Evolutionary conservation across 2,329 filamentous ascomycete genomes (phyloP).

Genomic region (Aspergillus glaucus): DNA sequence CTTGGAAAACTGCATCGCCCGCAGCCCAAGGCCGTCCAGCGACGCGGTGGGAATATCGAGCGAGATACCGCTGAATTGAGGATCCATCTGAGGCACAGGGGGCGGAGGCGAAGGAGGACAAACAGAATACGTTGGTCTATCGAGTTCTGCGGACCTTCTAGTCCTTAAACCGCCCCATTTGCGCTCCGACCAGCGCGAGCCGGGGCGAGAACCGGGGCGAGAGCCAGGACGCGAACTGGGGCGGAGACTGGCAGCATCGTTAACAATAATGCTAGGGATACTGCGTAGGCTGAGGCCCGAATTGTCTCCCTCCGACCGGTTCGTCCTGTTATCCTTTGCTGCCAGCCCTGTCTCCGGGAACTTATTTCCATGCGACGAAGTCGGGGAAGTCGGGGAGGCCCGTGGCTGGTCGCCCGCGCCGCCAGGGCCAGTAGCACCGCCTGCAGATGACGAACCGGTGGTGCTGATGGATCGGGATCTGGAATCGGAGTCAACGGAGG

Average conservation of each 20-base stretch:
- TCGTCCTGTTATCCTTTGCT: slow-evolving; percentile 10
- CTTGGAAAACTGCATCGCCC: slow-evolving; percentile 53
- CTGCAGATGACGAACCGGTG: slow-evolving; percentile 14
- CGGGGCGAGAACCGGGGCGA: slow-evolving; percentile 28
- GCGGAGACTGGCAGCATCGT: slow-evolving; percentile 24
- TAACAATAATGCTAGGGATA: slow-evolving; percentile 36
- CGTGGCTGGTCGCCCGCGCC: background rate
- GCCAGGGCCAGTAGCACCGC: background rate
- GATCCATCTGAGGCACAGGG: slow-evolving; percentile 27
- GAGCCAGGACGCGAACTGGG: slow-evolving; percentile 28
- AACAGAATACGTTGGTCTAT: slow-evolving; percentile 20
- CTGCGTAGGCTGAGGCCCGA: slow-evolving; percentile 23
- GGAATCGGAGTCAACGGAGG: slow-evolving; percentile 17
- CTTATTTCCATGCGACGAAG: slow-evolving; percentile 7
- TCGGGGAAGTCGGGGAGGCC: background rate
- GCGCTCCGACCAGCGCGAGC: slow-evolving; percentile 40
- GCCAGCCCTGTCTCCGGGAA: slow-evolving; percentile 7
- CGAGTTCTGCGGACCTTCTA: slow-evolving; percentile 29
- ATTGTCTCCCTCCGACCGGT: slow-evolving; percentile 16
- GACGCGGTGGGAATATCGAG: slow-evolving; percentile 51
- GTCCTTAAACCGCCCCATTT: slow-evolving; percentile 34
- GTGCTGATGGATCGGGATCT: slow-evolving; percentile 20
- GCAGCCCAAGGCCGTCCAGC: slow-evolving; percentile 48
- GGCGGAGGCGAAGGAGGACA: slow-evolving; percentile 11
- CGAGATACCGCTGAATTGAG: slow-evolving; percentile 45